Evolutionary conservation across 192 early-diverging fungal species (phyloP).

Genomic region (Pilobolus umbonatus): DNA sequence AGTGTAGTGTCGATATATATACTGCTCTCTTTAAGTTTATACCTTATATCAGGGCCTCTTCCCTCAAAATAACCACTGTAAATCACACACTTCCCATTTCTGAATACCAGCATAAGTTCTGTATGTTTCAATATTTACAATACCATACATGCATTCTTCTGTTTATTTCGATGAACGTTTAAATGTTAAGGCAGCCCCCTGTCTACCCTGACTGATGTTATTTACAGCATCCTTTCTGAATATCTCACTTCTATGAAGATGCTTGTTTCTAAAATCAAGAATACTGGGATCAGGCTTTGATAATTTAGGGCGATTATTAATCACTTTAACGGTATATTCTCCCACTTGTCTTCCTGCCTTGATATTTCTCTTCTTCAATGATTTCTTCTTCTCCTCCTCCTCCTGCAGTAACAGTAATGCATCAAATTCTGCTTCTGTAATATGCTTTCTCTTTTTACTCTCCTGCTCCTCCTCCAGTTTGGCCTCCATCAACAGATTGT

Average conservation of each 20-base stretch:
- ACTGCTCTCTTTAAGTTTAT: too few species aligned
- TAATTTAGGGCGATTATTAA: conserved; percentile 22
- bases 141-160: too few species aligned
- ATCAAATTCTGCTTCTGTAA: conserved; percentile 34
- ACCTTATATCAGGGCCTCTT: too few species aligned
- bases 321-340: conserved; percentile 33
- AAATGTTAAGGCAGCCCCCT: conserved; percentile 20
- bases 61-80: too few species aligned
- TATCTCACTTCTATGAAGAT: conserved; percentile 14
- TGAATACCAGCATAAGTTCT: too few species aligned
- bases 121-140: too few species aligned
- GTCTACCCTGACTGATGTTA: conserved; percentile 17
- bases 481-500: conserved; percentile 19
- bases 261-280: conserved; percentile 12
- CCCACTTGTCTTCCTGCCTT: conserved; percentile 19
- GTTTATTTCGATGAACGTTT: too few species aligned
- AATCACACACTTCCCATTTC: too few species aligned
- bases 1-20: too few species aligned
- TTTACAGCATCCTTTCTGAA: conserved; percentile 27
- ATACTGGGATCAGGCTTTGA: conserved; percentile 11
- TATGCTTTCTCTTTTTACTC: conserved; percentile 24
- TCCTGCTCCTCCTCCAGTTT: conserved; percentile 22
- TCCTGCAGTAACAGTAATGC: conserved; percentile 17
- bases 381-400: conserved; percentile 1
- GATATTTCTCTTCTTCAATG: conserved; percentile 18